phyloP scores from a whole-genome alignment of 176 grass and related monocot species.

The Aechmea fasciata region DNA sequence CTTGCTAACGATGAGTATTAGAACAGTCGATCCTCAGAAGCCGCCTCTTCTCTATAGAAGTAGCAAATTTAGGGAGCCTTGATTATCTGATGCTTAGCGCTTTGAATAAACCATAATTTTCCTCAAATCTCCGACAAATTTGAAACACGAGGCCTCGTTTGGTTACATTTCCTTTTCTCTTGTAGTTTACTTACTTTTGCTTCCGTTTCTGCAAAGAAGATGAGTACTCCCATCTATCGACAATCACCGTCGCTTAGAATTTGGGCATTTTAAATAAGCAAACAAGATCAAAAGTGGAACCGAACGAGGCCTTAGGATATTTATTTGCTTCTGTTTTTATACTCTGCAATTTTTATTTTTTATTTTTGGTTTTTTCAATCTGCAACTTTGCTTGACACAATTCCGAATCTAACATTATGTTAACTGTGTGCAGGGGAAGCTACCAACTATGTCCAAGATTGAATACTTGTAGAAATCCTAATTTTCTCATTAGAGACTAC shows the following conservation, averaged over 20 bases:
- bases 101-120: background rate
- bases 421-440: slow-evolving; percentile 19
- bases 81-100: background rate
- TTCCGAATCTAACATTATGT: background rate
- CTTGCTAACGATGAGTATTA: background rate
- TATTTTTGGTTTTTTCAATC: too few species aligned
- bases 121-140: too few species aligned
- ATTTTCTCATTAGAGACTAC: slow-evolving; percentile 2
- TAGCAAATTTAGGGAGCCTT: background rate
- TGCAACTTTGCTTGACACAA: background rate
- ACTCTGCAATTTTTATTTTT: background rate
- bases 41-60: background rate
- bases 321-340: too few species aligned
- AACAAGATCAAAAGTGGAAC: too few species aligned
- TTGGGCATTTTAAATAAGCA: too few species aligned
- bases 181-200: too few species aligned
- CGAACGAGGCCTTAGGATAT: too few species aligned
- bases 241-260: too few species aligned
- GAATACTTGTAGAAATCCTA: background rate
- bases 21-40: background rate
- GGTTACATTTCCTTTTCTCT: too few species aligned
- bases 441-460: slow-evolving; percentile 4
- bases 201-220: too few species aligned
- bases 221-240: too few species aligned
- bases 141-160: too few species aligned